These are phyloP conservation scores for Streptanthus diversifolius DNA, from an alignment of 345 rosid genomes.

Conservation along the genomic window DNA sequence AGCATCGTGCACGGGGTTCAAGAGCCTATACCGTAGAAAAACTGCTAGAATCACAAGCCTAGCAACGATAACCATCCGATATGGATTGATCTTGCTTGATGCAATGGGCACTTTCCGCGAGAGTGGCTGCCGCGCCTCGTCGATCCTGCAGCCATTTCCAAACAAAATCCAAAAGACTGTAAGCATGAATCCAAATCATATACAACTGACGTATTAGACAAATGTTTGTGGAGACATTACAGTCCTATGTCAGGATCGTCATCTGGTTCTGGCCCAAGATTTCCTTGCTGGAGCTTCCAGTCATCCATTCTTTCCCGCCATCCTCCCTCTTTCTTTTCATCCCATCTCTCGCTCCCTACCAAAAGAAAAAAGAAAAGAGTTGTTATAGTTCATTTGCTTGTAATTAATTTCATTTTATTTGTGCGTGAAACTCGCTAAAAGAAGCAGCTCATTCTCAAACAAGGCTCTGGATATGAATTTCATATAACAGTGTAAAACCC, in stretches of 20 bases:
- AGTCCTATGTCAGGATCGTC: constrained; percentile 77
- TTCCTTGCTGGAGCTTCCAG: constrained; percentile 88
- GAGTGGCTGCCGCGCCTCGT: constrained; percentile 89
- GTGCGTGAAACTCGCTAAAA: background rate
- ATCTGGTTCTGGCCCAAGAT: constrained; percentile 70
- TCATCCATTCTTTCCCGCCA: constrained; percentile 94
- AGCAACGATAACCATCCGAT: constrained; percentile 89
- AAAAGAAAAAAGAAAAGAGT: background rate
- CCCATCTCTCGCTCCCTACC: constrained; percentile 77
- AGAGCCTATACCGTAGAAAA: constrained; percentile 76
- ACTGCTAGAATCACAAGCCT: constrained; percentile 73
- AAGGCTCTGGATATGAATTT: background rate
- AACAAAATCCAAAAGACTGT: background rate
- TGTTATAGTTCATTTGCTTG: background rate
- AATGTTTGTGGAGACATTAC: constrained; percentile 35
- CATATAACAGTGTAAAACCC: background rate
- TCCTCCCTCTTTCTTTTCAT: constrained; percentile 79
- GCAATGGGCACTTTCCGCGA: constrained; percentile 96
- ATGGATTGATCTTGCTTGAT: constrained; percentile 88
- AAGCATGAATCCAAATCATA: constrained; percentile 1
- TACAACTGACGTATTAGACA: background rate
- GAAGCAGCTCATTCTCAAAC: background rate
- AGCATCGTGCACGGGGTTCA: constrained; percentile 88
- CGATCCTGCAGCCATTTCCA: constrained; percentile 51
- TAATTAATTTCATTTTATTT: background rate